Evolutionary conservation across 352 stramenopile species (phyloP).

Genomic region (Pythium plurisporium): DNA sequence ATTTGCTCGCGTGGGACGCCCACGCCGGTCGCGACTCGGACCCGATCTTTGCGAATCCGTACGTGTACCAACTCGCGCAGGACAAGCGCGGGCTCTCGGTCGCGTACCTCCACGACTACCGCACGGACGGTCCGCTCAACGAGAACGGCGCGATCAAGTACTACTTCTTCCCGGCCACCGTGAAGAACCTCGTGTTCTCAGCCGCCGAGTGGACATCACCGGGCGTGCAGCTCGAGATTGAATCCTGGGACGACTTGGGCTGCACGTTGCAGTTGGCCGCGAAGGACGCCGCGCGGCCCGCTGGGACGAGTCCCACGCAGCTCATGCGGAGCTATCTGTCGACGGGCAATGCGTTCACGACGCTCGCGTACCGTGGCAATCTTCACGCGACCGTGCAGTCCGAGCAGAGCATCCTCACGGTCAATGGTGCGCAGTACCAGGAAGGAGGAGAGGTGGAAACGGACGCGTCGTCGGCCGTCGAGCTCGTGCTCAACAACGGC

Average conservation of each 20-base stretch:
- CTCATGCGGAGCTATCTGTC: constrained; percentile 48
- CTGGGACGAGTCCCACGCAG: constrained; percentile 7
- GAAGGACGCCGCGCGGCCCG: background rate
- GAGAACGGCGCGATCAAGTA: constrained; percentile 46
- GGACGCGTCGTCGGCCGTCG: constrained; percentile 37
- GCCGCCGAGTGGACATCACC: constrained; percentile 49
- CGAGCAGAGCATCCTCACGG: constrained; percentile 49
- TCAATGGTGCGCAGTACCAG: constrained; percentile 23
- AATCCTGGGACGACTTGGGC: constrained; percentile 50
- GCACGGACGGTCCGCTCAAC: constrained; percentile 44
- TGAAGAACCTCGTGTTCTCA: constrained; percentile 49
- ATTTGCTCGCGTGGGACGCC: constrained; percentile 78
- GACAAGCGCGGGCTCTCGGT: constrained; percentile 47
- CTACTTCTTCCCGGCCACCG: constrained; percentile 50
- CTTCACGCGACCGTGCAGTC: constrained; percentile 60
- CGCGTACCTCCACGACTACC: constrained; percentile 49
- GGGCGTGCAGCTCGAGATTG: constrained; percentile 44
- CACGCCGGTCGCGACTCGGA: constrained; percentile 35
- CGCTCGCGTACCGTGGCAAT: constrained; percentile 50
- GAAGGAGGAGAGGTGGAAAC: constrained; percentile 25
- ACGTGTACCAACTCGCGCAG: constrained; percentile 41
- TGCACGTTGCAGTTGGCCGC: constrained; percentile 47
- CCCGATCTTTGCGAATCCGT: constrained; percentile 69
- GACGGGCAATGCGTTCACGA: constrained; percentile 77
- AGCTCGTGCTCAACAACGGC: constrained; percentile 45